phyloP scores from a whole-genome alignment of 2,329 filamentous ascomycete species.

The Botrytis byssoidea region DNA sequence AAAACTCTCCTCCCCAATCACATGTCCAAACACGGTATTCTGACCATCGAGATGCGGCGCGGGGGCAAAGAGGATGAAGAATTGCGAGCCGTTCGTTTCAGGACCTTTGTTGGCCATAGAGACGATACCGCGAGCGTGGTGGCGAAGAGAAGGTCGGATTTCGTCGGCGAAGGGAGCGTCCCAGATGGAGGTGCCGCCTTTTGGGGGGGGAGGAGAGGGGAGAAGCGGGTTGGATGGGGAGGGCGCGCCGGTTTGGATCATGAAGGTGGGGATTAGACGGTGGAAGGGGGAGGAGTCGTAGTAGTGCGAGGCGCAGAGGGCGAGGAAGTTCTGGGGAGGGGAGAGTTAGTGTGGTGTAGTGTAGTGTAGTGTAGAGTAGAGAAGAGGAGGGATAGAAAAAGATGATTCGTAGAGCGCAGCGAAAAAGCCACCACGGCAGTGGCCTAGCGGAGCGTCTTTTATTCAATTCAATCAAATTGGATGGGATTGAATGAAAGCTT shows the following conservation, averaged over 20 bases:
- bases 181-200: conserved; percentile 72
- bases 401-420: background rate
- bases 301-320: conserved; percentile 76
- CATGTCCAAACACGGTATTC: conserved; percentile 79
- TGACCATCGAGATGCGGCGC: conserved; percentile 79
- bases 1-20: conserved; percentile 63
- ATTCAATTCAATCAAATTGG: background rate
- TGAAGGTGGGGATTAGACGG: conserved; percentile 77
- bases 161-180: conserved; percentile 75
- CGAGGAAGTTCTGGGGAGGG: conserved; percentile 73
- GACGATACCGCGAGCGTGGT: conserved; percentile 67
- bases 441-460: conserved; percentile 1
- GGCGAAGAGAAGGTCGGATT: conserved; percentile 67
- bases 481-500: background rate
- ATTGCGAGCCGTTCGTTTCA: conserved; percentile 73
- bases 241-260: conserved; percentile 72
- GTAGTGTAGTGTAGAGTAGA: too few relatives aligned
- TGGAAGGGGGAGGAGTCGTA: conserved; percentile 76
- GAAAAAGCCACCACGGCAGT: conserved; percentile 7
- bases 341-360: conserved; percentile 18
- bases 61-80: conserved; percentile 76
- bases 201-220: conserved; percentile 63
- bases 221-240: conserved; percentile 38
- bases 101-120: conserved; percentile 80
- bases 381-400: background rate